Base-by-base conservation (phyloP, 78 protist species). In the Mastigamoeba balamuthi region DNA sequence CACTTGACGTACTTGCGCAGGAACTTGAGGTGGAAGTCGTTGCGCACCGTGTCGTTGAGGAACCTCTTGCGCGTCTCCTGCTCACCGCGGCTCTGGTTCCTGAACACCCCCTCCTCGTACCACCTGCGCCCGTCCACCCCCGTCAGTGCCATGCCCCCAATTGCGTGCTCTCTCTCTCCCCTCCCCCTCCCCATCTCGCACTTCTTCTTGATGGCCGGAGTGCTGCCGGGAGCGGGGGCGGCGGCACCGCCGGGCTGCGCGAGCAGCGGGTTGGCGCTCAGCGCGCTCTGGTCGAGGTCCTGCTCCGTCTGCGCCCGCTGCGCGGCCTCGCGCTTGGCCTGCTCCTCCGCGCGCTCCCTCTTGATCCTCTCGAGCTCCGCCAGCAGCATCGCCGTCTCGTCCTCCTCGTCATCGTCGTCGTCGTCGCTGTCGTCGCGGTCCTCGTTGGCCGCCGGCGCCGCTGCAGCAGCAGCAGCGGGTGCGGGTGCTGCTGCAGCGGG, bases 11-110 rank as follows among this genome's bases (percentile, higher is more conserved):
- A 93, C 67, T 83, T 77, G 65, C 68, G 25, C 74, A 94, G 37
- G 77, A 94, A 94, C 41, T 78, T 76, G 17, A 75, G 36, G 81
- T 94, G 97, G 78, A 94, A 94, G 66, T 89, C 95, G 67, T 78
- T 83, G 30, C 97, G 80, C 4, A 92, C 67, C 8, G 95, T 91
- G 78, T 94, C 97, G 73, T 94, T 94, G 70, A 94, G 80, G 77
- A 91, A 94, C 10, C 82, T n/a, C 58, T 81, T 37, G 64, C 35
- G 40, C 70, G 30, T 40, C 28, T 68, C 72, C 40, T 5, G 43
- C 52, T 69, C 67, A n/a, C 78, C 81, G 3, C 82, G 30, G 17
- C 89, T 75, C 69, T 88, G 91, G 77, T 91, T 87, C 39, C 72
- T 82, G 86, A 91, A 91, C 4, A 88, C 86, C 17, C 73, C 82